Evolutionary conservation across 1,284 basidiomycete species (phyloP), one percentile per base, ranked within the genome.

Genomic region (Cutaneotrichosporon arboriforme): DNA sequence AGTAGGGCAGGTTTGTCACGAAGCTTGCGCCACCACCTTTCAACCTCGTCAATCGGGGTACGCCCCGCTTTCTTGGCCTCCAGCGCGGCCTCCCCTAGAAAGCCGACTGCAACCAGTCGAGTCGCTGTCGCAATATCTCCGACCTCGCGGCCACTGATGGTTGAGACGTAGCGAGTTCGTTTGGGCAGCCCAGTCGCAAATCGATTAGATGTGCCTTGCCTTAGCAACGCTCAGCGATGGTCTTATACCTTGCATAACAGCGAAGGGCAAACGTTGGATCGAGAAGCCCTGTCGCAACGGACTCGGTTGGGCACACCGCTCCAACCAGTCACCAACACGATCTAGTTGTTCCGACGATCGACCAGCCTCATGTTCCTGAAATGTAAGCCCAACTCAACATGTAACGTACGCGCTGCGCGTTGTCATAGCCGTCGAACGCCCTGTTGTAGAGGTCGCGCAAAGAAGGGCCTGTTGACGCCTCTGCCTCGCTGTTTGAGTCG

Each of bases 271-370:
- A 7, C 70, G 52, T 17, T 60, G 52, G 2, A 62, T 58, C 1
- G 54, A 49, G 10, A 59, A 55, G 4, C 58, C 26, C 14, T 46
- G 46, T 18, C 50, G 49, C 10, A 72, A 49, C 4, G 60, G 3
- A 4, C 61, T 51, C 20, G 64, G 43, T 8, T 45, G 47, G 13
- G 48, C 50, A 44, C 57, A 56, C 18, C 59, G 42, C 13, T 65
- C 60, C 4, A 73, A 51, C 70, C 70, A 73, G 38, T 65, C 62
- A 4, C 48, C 42, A 20, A 73, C 61, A 47, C 65, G 66, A 33
- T 66, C 67, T 2, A 71, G 48, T 45, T 70, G 69, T 39, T 67
- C 61, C 7, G 48, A 48, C 15, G 62, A 62, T 21, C 54, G 48
- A 3, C 55, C 50, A 10, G 35, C 23, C 46, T 68, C 67, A 46